Base-by-base conservation (phyloP, 768 basidiomycete species). In the Tylopilus sp. region DNA sequence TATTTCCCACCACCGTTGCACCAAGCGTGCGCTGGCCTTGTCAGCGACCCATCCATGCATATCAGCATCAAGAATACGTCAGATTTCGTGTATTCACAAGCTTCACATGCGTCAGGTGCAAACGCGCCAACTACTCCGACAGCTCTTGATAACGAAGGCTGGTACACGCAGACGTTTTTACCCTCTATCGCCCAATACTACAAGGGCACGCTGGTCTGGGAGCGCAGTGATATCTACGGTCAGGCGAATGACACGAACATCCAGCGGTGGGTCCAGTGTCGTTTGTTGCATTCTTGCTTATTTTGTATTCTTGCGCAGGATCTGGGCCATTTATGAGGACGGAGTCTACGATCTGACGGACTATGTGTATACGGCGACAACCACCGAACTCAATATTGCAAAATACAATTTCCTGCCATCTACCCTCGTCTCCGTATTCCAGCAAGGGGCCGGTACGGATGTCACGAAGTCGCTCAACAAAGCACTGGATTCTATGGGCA, bases 1-100 rank as follows among this genome's bases (percentile, higher is more conserved):
- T 86, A 87, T 67, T 85, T 85, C 73, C 84, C 82, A 1, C 73
- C 77, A 2, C 85, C 86, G 1, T 69, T 87, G 45, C 69, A 71
- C 25, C 63, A 80, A 45, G 84, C 80, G 11, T 89, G 86, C 60
- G 76, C 80, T 1, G 76, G 74, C 22, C 77, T 89, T 24, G 83
- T 88, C 45, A 77, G 64, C 21, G 73, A 80, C 53, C 41, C 64
- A 0, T 51, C 63, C 4, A 68, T 86, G 48, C 42, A 71, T 1
- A 70, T 82, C 48, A 65, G 59, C 31, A 58, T 72, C 44, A 65
- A 78, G 54, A 86, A 85, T 62, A 79, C 78, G 52, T 76, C 78
- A 2, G 48, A 64, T 28, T 65, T 74, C 19, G 55, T 72, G 31
- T 74, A 74, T 33, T 54, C 68, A 1, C 60, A 71, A 40, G 86